Base-by-base conservation (phyloP, 371 early-diverging fungal species). In the Amoeboaphelidium protococcarum region DNA sequence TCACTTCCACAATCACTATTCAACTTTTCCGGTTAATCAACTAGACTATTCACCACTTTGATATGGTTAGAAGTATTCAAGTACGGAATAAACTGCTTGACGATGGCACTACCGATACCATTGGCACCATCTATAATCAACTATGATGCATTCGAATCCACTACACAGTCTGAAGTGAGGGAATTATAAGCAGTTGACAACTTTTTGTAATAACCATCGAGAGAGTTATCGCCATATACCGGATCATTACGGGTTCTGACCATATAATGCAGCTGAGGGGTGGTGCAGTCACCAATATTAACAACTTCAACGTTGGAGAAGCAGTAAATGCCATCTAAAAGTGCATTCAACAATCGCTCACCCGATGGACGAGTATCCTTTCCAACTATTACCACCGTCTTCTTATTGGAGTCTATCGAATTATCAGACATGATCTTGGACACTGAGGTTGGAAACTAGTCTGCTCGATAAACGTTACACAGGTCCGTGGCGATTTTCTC, bases 261-360 rank as follows among this genome's bases (percentile, higher is more conserved):
- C 49, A 89, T 66, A 52, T 86, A 95, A 58, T 98, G 98, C 52
- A 96, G 73, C 64, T 94, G 90, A 45, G 98, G 98, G 2, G 98
- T 98, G 31, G 92, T 91, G 49, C 79, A 65, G 26, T 92, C 61
- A n/a, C 92, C 96, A 57, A 71, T 81, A 59, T 94, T 83, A 2
- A 60, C 68, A 26, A 71, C 55, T 37, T 69, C 73, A 45, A 88
- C 51, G 4, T 71, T 78, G 21, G 66, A 55, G n/a, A n/a, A n/a
- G n/a, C n/a, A n/a, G n/a, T n/a, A n/a, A 44, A 92, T 67, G 20
- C 89, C 94, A 48, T 76, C 75, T 52, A 67, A 70, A 26, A 94
- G 68, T 26, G 85, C 71, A 4, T 69, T 63, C 31, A 81, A 78
- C 40, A 98, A 70, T 10, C 71, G 64, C 45, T 71, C 65, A 25